Percentiles rank a stretch among this genome's conserved stretches.
Evolutionary conservation across 768 basidiomycete genomes (phyloP).

Genomic region (Auricularia auricula-judae): DNA sequence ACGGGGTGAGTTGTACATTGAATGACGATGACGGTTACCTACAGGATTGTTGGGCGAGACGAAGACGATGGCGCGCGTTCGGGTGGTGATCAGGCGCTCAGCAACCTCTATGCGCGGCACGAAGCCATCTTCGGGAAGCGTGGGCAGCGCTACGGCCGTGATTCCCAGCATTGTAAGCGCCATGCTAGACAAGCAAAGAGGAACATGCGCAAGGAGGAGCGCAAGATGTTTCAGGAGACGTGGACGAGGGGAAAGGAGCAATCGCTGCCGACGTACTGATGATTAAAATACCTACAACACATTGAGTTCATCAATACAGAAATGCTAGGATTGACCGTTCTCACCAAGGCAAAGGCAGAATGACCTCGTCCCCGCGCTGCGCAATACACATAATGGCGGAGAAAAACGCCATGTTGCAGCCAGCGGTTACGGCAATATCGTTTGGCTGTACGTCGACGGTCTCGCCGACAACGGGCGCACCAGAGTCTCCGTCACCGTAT

Average conservation of each 20-base stretch:
- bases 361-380: slow-evolving; percentile 59
- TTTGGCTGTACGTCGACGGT: slow-evolving; percentile 36
- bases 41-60: slow-evolving; percentile 74
- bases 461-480: slow-evolving; percentile 11
- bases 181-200: slow-evolving; percentile 36
- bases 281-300: slow-evolving; percentile 50
- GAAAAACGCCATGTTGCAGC: slow-evolving; percentile 65
- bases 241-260: slow-evolving; percentile 14
- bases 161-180: slow-evolving; percentile 52
- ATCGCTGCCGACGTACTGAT: slow-evolving; percentile 30
- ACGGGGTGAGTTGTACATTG: not conserved
- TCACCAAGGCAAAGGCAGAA: slow-evolving; percentile 64
- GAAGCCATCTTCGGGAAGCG: slow-evolving; percentile 42
- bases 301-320: too few species aligned
- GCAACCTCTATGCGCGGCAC: slow-evolving; percentile 45
- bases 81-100: slow-evolving; percentile 38
- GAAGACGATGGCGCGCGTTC: slow-evolving; percentile 59
- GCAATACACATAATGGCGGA: slow-evolving; percentile 51
- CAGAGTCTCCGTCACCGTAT: too few species aligned
- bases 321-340: not conserved
- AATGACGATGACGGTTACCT: not conserved
- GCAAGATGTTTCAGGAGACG: too few species aligned
- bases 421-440: slow-evolving; percentile 60
- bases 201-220: not conserved
- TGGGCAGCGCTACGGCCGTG: slow-evolving; percentile 42